A percentile compares a stretch with the other conserved stretches of the same genome.
These are phyloP conservation scores for Veloboletus limbatus DNA, from an alignment of 1,284 basidiomycete genomes.

Conservation along the genomic window DNA sequence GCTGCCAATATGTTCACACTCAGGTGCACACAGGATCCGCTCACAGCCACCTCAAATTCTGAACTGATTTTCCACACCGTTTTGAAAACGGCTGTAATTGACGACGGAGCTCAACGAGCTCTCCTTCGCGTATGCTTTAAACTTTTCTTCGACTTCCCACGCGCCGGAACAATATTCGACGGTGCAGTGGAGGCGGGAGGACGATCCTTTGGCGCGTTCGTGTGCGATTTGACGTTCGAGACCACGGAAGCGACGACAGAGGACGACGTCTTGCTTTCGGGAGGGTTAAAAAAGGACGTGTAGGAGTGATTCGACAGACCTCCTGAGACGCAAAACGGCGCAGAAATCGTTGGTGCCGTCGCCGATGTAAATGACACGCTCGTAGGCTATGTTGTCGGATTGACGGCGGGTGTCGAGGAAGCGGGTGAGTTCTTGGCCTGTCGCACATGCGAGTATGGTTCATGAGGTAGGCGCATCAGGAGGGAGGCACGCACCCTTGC, in stretches of 20 bases:
- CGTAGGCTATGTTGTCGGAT: conserved; percentile 58
- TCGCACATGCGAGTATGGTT: neutral
- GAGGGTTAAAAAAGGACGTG: neutral
- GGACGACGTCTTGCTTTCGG: conserved; percentile 68
- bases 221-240: conserved; percentile 72
- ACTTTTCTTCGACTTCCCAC: conserved; percentile 90
- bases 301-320: conserved; percentile 43
- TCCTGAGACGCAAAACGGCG: conserved; percentile 78
- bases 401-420: conserved; percentile 60
- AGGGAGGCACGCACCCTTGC: conserved; percentile 69
- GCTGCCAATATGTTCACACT: too few species aligned
- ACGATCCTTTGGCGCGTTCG: conserved; percentile 49
- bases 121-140: conserved; percentile 31
- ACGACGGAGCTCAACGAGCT: conserved; percentile 6
- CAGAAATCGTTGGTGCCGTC: conserved; percentile 98
- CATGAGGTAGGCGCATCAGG: too few species aligned
- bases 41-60: too few species aligned
- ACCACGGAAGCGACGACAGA: conserved; percentile 76
- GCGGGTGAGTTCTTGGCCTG: conserved; percentile 84
- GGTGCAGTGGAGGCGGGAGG: conserved; percentile 63
- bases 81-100: too few species aligned
- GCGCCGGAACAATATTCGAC: conserved; percentile 87
- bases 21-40: too few species aligned
- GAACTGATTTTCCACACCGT: too few species aligned
- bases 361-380: conserved; percentile 88